Conservation (phyloP, 75 land plant genomes). For the Isoetes taiwanensis region DNA sequence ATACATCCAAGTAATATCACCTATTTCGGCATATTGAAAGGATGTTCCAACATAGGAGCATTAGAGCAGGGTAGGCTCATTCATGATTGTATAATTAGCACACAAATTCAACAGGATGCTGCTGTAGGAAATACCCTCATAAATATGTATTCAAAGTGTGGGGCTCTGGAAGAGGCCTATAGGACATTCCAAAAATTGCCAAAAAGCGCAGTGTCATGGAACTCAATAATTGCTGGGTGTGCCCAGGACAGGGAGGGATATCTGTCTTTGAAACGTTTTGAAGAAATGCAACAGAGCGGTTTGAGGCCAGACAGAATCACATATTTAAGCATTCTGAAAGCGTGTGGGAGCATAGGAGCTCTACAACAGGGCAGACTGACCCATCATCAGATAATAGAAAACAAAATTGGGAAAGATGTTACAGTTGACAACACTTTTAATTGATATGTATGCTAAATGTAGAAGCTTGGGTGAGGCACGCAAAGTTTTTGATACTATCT, state of each 20-base stretch:
- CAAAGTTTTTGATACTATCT: slow-evolving; percentile 21
- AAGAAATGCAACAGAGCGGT: not conserved
- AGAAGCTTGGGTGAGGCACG: slow-evolving; percentile 15
- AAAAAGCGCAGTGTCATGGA: slow-evolving; percentile 1
- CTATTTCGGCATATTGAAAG: not conserved
- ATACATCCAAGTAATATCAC: not conserved
- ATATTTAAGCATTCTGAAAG: slow-evolving; percentile 3
- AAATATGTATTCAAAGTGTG: slow-evolving; percentile 30
- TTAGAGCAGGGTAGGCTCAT: not conserved
- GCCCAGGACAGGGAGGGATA: not conserved
- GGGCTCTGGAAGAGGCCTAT: slow-evolving; percentile 13
- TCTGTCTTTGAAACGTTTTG: not conserved
- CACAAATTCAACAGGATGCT: not conserved
- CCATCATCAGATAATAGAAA: not conserved
- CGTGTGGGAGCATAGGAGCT: not conserved
- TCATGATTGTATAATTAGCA: not conserved
- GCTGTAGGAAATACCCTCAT: slow-evolving; percentile 14
- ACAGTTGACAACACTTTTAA: slow-evolving; percentile 35
- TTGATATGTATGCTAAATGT: slow-evolving; percentile 48
- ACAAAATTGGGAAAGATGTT: slow-evolving; percentile 22
- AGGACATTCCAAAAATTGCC: slow-evolving; percentile 11
- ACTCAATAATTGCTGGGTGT: not conserved
- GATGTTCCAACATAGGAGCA: not conserved
- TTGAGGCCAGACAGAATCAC: not conserved
- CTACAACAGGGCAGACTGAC: not conserved